phyloP scores from a whole-genome alignment of 805 yeast genomes.

The Lipomyces starkeyi region DNA sequence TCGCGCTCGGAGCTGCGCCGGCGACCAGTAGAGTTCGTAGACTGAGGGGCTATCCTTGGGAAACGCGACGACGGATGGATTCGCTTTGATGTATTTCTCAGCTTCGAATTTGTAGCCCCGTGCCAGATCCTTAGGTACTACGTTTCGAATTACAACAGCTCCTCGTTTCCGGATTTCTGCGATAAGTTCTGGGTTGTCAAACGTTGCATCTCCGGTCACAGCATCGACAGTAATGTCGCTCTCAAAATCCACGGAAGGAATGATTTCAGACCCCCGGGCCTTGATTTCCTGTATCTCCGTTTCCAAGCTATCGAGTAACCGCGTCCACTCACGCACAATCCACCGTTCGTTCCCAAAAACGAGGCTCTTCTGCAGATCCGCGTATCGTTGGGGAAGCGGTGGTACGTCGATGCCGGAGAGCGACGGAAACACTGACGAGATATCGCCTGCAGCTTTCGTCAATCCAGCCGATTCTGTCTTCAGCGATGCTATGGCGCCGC shows the following conservation, averaged over 20 bases:
- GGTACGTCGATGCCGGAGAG: constrained; percentile 15
- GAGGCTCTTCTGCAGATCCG: constrained; percentile 13
- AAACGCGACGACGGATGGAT: constrained; percentile 43
- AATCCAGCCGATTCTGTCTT: background rate
- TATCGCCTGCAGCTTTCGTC: constrained; percentile 20
- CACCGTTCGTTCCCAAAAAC: constrained; percentile 13
- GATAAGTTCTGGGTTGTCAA: constrained; percentile 5
- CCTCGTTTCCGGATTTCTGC: constrained; percentile 41
- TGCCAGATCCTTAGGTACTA: constrained; percentile 44
- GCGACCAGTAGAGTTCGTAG: constrained; percentile 51
- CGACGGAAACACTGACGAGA: constrained; percentile 28
- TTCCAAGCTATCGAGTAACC: constrained; percentile 14
- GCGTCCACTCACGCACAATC: constrained; percentile 19
- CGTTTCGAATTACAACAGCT: constrained; percentile 46
- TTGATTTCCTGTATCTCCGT: constrained; percentile 12
- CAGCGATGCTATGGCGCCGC: background rate
- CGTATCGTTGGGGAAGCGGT: constrained; percentile 23
- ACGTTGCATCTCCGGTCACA: background rate
- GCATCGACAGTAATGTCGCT: constrained; percentile 15
- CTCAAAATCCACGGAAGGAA: constrained; percentile 16
- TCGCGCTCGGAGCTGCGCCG: constrained; percentile 50
- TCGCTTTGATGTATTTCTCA: constrained; percentile 42
- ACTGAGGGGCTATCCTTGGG: constrained; percentile 42
- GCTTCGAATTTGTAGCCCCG: constrained; percentile 40
- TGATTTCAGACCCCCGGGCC: constrained; percentile 14